Percentiles rank a stretch among this genome's conserved stretches.
Conservation (phyloP, 1,284 basidiomycete species). For the Salmacisia buchloeana region DNA sequence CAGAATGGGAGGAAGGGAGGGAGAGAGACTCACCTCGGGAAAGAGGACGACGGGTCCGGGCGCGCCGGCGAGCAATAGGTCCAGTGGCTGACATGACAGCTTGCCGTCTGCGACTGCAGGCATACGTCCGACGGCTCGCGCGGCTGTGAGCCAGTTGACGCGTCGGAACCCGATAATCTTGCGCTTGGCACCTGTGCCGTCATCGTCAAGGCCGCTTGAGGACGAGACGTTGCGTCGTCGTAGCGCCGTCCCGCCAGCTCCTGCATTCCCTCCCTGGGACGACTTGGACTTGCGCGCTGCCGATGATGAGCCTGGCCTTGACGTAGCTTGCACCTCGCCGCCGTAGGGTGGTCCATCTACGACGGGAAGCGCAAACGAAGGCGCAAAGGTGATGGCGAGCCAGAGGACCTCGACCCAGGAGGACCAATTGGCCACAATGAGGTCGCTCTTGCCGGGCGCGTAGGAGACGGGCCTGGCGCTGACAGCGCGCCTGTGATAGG, state of each 20-base stretch:
- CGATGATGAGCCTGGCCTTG: slow-evolving; percentile 7
- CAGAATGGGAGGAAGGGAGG: background rate
- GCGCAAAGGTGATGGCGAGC: slow-evolving; percentile 27
- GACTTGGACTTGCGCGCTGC: slow-evolving; percentile 29
- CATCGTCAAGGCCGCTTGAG: slow-evolving; percentile 15
- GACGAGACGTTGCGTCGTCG: no score
- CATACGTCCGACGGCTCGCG: background rate
- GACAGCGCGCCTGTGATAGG: slow-evolving; percentile 7
- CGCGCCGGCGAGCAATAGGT: slow-evolving; percentile 11
- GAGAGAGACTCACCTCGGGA: slow-evolving; percentile 26
- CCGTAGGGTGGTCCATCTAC: slow-evolving; percentile 8
- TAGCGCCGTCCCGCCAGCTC: no score
- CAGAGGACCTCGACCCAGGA: slow-evolving; percentile 42
- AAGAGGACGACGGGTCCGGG: slow-evolving; percentile 24
- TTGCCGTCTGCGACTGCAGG: slow-evolving; percentile 8
- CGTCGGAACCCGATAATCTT: slow-evolving; percentile 2
- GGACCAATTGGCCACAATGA: slow-evolving; percentile 42
- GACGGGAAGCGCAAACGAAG: slow-evolving; percentile 15
- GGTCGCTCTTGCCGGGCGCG: slow-evolving; percentile 24
- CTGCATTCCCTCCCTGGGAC: no score
- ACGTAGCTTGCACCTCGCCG: background rate
- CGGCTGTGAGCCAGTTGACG: slow-evolving; percentile 8
- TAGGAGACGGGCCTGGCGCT: background rate
- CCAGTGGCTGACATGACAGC: slow-evolving; percentile 21
- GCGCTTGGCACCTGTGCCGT: slow-evolving; percentile 10